Evolutionary conservation across 805 yeast species (phyloP).

Genomic region (Metschnikowia sp.): DNA sequence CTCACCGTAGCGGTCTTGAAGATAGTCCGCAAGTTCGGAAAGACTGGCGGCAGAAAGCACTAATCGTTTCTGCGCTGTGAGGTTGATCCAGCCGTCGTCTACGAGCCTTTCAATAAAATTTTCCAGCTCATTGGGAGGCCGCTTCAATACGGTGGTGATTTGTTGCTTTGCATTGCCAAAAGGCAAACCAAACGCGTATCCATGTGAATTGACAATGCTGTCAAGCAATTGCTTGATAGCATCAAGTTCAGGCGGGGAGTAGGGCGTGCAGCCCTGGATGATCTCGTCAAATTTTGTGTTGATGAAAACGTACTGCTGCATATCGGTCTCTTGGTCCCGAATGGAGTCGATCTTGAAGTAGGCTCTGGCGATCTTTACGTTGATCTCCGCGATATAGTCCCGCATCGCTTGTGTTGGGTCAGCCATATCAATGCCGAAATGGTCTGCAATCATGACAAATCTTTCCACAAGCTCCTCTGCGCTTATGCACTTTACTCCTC

Average conservation of each 20-base stretch:
- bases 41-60: constrained; percentile 40
- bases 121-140: constrained; percentile 36
- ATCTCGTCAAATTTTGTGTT: constrained; percentile 40
- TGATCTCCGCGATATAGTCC: constrained; percentile 26
- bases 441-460: constrained; percentile 7
- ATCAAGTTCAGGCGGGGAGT: constrained; percentile 38
- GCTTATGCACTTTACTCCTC: constrained; percentile 10
- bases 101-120: constrained; percentile 37
- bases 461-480: constrained; percentile 7
- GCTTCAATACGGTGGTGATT: constrained; percentile 23
- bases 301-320: constrained; percentile 34
- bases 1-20: constrained; percentile 43
- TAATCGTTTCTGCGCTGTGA: constrained; percentile 29
- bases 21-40: constrained; percentile 45
- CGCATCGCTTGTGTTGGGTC: constrained; percentile 8
- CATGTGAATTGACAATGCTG: constrained; percentile 39
- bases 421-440: constrained; percentile 7
- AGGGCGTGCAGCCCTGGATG: constrained; percentile 37
- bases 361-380: constrained; percentile 29
- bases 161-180: constrained; percentile 34
- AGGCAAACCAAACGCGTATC: constrained; percentile 32
- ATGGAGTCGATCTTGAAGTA: constrained; percentile 44
- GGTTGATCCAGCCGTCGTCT: constrained; percentile 53
- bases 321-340: constrained; percentile 33
- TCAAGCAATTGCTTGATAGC: constrained; percentile 46